Conservation (phyloP, 2,329 filamentous ascomycete genomes). For the Penicillium sp. region DNA sequence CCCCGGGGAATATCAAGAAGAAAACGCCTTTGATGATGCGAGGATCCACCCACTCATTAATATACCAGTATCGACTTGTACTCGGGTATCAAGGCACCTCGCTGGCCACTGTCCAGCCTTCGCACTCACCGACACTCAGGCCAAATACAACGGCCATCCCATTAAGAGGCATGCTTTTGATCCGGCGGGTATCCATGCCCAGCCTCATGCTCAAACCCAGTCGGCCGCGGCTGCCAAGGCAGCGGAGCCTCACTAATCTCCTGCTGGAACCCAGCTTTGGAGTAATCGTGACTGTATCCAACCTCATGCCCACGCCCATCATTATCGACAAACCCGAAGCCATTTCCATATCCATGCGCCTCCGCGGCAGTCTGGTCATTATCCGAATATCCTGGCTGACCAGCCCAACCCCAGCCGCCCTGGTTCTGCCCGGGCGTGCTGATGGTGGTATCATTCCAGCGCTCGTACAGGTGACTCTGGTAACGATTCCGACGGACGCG, state of each 20-base stretch:
- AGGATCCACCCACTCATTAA: neutral
- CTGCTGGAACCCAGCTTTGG: slow-evolving; percentile 8
- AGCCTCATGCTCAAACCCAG: neutral
- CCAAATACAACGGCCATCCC: neutral
- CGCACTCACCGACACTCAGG: neutral
- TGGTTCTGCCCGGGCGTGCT: slow-evolving; percentile 25
- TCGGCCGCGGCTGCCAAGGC: neutral
- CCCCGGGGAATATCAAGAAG: neutral
- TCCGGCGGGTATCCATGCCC: slow-evolving; percentile 5
- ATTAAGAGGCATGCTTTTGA: slow-evolving; percentile 8
- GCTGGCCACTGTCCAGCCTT: neutral
- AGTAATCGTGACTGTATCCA: slow-evolving; percentile 13
- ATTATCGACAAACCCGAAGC: slow-evolving; percentile 29
- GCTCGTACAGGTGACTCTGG: slow-evolving; percentile 31
- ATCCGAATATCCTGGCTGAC: slow-evolving; percentile 1
- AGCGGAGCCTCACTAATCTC: slow-evolving; percentile 9
- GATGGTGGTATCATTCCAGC: slow-evolving; percentile 37
- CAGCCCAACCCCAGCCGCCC: slow-evolving; percentile 25
- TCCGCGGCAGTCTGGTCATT: slow-evolving; percentile 16
- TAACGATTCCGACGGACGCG: slow-evolving; percentile 29
- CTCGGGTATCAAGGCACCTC: neutral
- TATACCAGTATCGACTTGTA: neutral
- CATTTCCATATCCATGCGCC: slow-evolving; percentile 21
- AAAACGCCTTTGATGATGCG: neutral
- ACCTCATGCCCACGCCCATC: slow-evolving; percentile 28